Percentiles rank a stretch among this genome's conserved stretches.
These are phyloP conservation scores for Hypocreales sp. DNA, from an alignment of 2,329 filamentous ascomycete genomes.

Conservation along the genomic window DNA sequence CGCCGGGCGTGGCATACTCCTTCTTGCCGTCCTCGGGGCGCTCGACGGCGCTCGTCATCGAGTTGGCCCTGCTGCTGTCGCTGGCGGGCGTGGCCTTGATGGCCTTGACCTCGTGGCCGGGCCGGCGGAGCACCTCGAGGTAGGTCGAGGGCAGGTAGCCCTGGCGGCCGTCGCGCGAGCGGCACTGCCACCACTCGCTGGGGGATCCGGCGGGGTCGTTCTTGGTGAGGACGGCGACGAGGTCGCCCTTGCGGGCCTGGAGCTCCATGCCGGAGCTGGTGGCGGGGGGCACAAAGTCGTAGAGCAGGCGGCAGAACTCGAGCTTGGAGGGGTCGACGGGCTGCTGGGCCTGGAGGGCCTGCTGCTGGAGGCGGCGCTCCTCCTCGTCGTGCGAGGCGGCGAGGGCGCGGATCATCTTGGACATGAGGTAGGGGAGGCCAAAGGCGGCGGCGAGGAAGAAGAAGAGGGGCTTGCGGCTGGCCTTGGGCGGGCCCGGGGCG, in stretches of 20 bases:
- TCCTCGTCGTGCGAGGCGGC: conserved; percentile 77
- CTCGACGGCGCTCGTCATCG: conserved; percentile 28
- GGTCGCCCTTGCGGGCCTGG: conserved; percentile 83
- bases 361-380: conserved; percentile 38
- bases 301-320: conserved; percentile 89
- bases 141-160: conserved; percentile 89
- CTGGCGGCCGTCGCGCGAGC: conserved; percentile 74
- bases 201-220: conserved; percentile 81
- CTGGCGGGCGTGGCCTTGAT: conserved; percentile 32
- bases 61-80: conserved; percentile 31
- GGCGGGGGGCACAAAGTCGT: conserved; percentile 79
- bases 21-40: conserved; percentile 27
- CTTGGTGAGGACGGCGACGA: conserved; percentile 88
- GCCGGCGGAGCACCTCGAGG: conserved; percentile 54
- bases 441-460: conserved; percentile 94
- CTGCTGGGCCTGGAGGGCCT: conserved; percentile 33
- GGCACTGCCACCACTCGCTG: conserved; percentile 95
- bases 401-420: conserved; percentile 79
- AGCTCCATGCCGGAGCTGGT: conserved; percentile 57
- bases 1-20: conserved; percentile 35
- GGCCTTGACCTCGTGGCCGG: conserved; percentile 32
- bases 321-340: conserved; percentile 76
- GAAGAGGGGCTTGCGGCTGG: conserved; percentile 87
- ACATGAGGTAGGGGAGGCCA: conserved; percentile 91
- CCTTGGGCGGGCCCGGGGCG: conserved; percentile 48